Conservation (phyloP, 192 early-diverging fungal species). For the Kickxella alabastrina region DNA sequence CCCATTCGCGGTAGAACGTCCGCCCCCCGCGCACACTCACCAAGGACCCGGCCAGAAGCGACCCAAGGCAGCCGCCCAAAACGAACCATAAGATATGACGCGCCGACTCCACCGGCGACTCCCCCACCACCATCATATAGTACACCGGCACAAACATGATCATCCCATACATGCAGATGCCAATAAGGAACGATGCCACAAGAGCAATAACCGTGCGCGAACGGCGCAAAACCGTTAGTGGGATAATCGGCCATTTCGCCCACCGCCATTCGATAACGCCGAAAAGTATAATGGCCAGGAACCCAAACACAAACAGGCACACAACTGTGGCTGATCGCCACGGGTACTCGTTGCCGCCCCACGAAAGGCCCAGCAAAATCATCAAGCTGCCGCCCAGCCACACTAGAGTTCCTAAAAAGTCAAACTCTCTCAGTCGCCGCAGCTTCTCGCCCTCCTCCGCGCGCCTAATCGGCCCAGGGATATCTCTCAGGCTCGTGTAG, state of each 20-base stretch:
- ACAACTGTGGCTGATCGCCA: conserved; percentile 54
- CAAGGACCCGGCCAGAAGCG: conserved; percentile 23
- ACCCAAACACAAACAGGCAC: conserved; percentile 49
- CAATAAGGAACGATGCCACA: conserved; percentile 35
- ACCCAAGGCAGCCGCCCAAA: conserved; percentile 24
- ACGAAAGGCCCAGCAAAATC: conserved; percentile 55
- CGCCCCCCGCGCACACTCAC: conserved; percentile 23
- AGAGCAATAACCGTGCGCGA: conserved; percentile 28
- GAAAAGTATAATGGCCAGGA: conserved; percentile 43
- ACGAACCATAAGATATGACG: conserved; percentile 37
- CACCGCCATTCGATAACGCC: conserved; percentile 55
- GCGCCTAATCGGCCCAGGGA: conserved; percentile 52
- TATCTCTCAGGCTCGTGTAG: conserved; percentile 55
- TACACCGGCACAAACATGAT: conserved; percentile 53
- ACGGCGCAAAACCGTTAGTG: conserved; percentile 26
- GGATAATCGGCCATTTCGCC: conserved; percentile 68
- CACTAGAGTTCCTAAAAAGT: conserved; percentile 55
- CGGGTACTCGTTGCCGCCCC: conserved; percentile 58
- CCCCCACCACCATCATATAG: conserved; percentile 32
- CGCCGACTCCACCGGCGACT: conserved; percentile 18
- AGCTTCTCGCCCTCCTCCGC: conserved; percentile 14
- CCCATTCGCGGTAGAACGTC: conserved; percentile 34
- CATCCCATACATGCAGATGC: conserved; percentile 46
- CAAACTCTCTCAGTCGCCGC: conserved; percentile 52
- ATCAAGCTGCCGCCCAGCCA: conserved; percentile 52